Conservation (phyloP, 345 rosid genomes). For the Brassica napus region DNA sequence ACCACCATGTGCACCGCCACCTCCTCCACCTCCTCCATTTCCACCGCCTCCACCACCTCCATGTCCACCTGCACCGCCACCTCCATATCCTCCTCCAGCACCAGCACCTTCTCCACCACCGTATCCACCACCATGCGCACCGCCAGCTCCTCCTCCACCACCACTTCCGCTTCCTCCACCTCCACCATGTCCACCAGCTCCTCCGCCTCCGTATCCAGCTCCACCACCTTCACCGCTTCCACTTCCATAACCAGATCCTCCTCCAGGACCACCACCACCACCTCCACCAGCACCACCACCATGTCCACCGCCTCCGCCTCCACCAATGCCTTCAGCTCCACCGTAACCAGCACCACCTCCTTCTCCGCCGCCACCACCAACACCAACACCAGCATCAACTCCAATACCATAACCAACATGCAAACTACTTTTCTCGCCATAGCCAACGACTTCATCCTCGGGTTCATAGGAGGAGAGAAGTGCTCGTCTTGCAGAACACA, state of each 20-base stretch:
- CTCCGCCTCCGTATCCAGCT: slow-evolving; percentile 42
- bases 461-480: slow-evolving; percentile 26
- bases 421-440: slow-evolving; percentile 33
- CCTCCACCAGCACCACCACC: slow-evolving; percentile 39
- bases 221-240: slow-evolving; percentile 44
- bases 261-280: slow-evolving; percentile 37
- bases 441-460: slow-evolving; percentile 24
- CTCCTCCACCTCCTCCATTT: slow-evolving; percentile 36
- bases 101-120: slow-evolving; percentile 40
- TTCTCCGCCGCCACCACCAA: slow-evolving; percentile 31
- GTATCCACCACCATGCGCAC: slow-evolving; percentile 39
- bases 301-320: slow-evolving; percentile 37
- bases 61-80: slow-evolving; percentile 29
- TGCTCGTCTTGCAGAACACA: slow-evolving; percentile 40
- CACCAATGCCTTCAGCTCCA: slow-evolving; percentile 37
- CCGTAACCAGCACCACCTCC: slow-evolving; percentile 37
- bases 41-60: slow-evolving; percentile 39
- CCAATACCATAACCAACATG: slow-evolving; percentile 26
- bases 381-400: slow-evolving; percentile 2
- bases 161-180: slow-evolving; percentile 40
- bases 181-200: slow-evolving; percentile 31
- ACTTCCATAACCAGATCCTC: slow-evolving; percentile 39
- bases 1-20: slow-evolving; percentile 42
- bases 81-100: slow-evolving; percentile 41
- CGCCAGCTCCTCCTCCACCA: slow-evolving; percentile 35